Evolutionary conservation across 2,329 filamentous ascomycete species (phyloP).

Genomic region (Alternaria sp.): DNA sequence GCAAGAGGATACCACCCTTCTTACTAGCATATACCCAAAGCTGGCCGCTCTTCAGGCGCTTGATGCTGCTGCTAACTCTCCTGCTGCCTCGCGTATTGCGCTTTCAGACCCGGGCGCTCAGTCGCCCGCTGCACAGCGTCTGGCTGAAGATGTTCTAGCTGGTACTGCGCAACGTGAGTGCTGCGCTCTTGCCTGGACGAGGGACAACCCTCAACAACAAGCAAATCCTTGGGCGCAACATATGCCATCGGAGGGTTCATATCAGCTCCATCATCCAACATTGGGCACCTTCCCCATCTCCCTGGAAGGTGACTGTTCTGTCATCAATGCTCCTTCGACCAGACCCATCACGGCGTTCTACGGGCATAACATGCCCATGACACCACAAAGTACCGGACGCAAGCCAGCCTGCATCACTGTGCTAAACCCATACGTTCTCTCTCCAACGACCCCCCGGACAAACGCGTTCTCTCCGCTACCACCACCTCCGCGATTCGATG

Average conservation of each 20-base stretch:
- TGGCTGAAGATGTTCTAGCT: constrained; percentile 65
- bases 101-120: constrained; percentile 71
- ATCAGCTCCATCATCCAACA: constrained; percentile 54
- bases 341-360: constrained; percentile 50
- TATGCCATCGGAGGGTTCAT: constrained; percentile 48
- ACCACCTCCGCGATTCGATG: constrained; percentile 34
- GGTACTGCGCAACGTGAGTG: constrained; percentile 71
- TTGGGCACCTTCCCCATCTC: constrained; percentile 53
- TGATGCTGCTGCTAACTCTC: constrained; percentile 54
- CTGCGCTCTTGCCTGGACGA: constrained; percentile 71
- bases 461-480: constrained; percentile 40
- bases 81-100: constrained; percentile 60
- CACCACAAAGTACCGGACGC: constrained; percentile 35
- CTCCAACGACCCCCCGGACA: constrained; percentile 41
- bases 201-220: constrained; percentile 44
- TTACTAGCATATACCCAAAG: constrained; percentile 56
- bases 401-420: constrained; percentile 46
- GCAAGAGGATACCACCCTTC: constrained; percentile 39
- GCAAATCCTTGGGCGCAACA: constrained; percentile 48
- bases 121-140: constrained; percentile 66
- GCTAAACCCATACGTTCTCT: constrained; percentile 48
- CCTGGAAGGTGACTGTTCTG: constrained; percentile 51
- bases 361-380: constrained; percentile 46
- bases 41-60: constrained; percentile 55
- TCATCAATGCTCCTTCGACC: constrained; percentile 45